These are phyloP conservation scores for Clonostachys rhizophaga DNA, from an alignment of 2,329 filamentous ascomycete species.

Conservation along the genomic window DNA sequence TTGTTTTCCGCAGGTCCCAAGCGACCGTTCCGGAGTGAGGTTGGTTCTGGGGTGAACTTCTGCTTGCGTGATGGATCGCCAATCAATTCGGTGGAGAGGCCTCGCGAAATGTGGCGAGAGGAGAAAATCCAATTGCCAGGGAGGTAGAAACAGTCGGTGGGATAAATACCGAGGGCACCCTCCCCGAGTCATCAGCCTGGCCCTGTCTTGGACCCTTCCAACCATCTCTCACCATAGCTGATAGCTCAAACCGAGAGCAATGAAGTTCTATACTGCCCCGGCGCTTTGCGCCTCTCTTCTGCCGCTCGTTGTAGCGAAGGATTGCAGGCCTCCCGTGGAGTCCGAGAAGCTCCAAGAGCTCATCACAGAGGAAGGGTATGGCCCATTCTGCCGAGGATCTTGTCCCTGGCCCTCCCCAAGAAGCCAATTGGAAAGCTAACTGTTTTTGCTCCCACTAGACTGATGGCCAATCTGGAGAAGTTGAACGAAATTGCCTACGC, in stretches of 20 bases:
- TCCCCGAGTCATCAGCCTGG: too few species aligned
- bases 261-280: background rate
- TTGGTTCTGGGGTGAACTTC: too few species aligned
- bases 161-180: too few species aligned
- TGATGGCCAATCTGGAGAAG: conserved; percentile 38
- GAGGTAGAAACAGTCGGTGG: too few species aligned
- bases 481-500: conserved; percentile 40
- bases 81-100: too few species aligned
- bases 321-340: conserved; percentile 9
- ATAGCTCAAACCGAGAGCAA: background rate
- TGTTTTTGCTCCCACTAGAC: conserved; percentile 13
- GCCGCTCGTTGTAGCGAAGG: conserved; percentile 2
- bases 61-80: too few species aligned
- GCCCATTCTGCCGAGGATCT: background rate
- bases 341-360: conserved; percentile 31
- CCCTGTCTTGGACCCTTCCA: too few species aligned
- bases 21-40: too few species aligned
- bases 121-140: too few species aligned
- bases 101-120: too few species aligned
- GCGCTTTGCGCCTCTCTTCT: background rate
- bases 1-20: too few species aligned
- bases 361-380: conserved; percentile 28
- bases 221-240: too few species aligned
- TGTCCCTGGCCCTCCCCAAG: background rate
- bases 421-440: background rate